Evolutionary conservation across 2,329 filamentous ascomycete species (phyloP).

Genomic region (Xylaria sp.): DNA sequence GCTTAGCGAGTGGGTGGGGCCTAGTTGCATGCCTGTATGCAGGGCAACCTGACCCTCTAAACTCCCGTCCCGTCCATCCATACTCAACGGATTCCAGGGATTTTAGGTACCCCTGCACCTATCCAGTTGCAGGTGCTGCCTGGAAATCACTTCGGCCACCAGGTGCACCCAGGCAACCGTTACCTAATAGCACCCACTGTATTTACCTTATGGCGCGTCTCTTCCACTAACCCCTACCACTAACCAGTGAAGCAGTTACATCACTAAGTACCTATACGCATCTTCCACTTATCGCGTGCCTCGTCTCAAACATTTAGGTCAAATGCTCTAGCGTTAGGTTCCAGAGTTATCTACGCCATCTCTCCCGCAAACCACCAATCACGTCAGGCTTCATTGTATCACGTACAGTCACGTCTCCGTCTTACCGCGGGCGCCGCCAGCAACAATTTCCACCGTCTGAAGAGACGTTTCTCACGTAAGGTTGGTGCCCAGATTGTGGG

Average conservation of each 20-base stretch:
- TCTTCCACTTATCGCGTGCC: slow-evolving; percentile 11
- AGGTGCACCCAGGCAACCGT: neutral
- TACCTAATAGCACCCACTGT: slow-evolving; percentile 10
- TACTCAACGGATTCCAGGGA: neutral
- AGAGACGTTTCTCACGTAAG: neutral
- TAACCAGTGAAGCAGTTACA: slow-evolving; percentile 18
- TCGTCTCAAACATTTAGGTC: neutral
- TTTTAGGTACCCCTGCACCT: neutral
- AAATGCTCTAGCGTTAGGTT: neutral
- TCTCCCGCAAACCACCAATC: neutral
- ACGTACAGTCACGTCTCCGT: neutral
- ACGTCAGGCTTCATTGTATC: neutral
- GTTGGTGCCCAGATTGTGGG: slow-evolving; percentile 23
- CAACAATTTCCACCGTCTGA: neutral
- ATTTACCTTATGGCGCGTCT: slow-evolving; percentile 25
- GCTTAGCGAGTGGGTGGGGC: too few relatives aligned
- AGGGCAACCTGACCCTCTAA: neutral
- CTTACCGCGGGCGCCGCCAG: neutral
- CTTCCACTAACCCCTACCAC: neutral
- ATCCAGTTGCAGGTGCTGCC: neutral
- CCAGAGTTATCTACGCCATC: neutral
- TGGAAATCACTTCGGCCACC: neutral
- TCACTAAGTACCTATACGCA: slow-evolving; percentile 22
- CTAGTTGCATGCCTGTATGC: neutral
- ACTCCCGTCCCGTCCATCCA: too few relatives aligned